phyloP scores from a whole-genome alignment of 2,329 filamentous ascomycete species.

The Fusarium sp. region DNA sequence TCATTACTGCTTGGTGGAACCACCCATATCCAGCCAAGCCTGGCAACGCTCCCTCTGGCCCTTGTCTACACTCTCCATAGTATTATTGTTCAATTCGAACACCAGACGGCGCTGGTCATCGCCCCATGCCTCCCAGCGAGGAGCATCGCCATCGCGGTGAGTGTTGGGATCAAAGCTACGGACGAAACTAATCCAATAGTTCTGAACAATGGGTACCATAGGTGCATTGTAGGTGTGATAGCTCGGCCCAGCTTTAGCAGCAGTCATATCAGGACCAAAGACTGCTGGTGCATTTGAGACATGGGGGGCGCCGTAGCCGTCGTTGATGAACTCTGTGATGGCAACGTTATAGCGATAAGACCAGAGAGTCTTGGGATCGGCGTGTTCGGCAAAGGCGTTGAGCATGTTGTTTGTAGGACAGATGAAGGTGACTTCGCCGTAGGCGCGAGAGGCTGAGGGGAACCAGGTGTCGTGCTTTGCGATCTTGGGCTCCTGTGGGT shows the following conservation, averaged over 20 bases:
- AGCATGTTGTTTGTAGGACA: conserved; percentile 57
- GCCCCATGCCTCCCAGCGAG: conserved; percentile 56
- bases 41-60: conserved; percentile 53
- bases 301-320: conserved; percentile 61
- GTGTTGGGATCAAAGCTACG: conserved; percentile 57
- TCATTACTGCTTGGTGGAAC: conserved; percentile 42
- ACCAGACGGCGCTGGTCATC: conserved; percentile 48
- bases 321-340: conserved; percentile 49
- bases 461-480: conserved; percentile 58
- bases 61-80: conserved; percentile 53
- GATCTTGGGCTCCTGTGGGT: conserved; percentile 51
- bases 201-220: conserved; percentile 60
- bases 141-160: conserved; percentile 48
- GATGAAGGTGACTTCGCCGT: conserved; percentile 59
- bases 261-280: conserved; percentile 56
- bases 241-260: conserved; percentile 42
- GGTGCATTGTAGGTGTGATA: conserved; percentile 58
- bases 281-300: conserved; percentile 60
- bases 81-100: conserved; percentile 52
- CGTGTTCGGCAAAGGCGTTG: conserved; percentile 44
- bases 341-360: conserved; percentile 63
- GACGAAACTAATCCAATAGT: conserved; percentile 63
- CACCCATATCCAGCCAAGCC: conserved; percentile 55
- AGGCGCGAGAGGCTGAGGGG: conserved; percentile 54
- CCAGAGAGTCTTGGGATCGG: conserved; percentile 49